Evolutionary conservation across 306 rosid species (phyloP).

Genomic region (Ammopiptanthus mongolicus): DNA sequence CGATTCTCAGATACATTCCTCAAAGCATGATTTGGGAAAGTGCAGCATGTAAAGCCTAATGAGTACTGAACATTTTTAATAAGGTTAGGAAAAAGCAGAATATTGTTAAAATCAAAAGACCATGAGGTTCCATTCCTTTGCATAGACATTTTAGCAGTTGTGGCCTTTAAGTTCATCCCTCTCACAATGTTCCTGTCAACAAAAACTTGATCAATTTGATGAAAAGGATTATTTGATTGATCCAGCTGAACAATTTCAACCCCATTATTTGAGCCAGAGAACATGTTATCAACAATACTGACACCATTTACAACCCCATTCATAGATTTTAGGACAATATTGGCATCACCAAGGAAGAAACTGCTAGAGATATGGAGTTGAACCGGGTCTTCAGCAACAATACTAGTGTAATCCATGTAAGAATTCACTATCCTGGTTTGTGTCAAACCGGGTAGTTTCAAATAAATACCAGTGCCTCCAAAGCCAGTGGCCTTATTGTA

Average conservation of each 20-base stretch:
- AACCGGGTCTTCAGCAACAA: slow-evolving; percentile 88
- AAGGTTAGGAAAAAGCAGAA: slow-evolving; percentile 63
- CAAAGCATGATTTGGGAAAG: slow-evolving; percentile 53
- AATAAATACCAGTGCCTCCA: slow-evolving; percentile 79
- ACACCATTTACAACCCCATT: slow-evolving; percentile 59
- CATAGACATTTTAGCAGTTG: slow-evolving; percentile 43
- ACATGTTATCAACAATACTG: slow-evolving; percentile 82
- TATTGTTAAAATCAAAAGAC: slow-evolving; percentile 52
- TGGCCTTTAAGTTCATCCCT: slow-evolving; percentile 68
- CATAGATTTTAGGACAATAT: slow-evolving; percentile 60
- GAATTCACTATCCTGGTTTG: slow-evolving; percentile 82
- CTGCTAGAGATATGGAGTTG: slow-evolving; percentile 68
- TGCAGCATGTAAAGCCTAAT: slow-evolving; percentile 16
- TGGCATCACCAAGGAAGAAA: slow-evolving; percentile 87
- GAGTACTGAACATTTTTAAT: slow-evolving; percentile 78
- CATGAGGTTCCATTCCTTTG: slow-evolving; percentile 73
- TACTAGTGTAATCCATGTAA: slow-evolving; percentile 81
- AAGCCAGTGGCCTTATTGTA: slow-evolving; percentile 91
- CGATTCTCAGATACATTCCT: slow-evolving; percentile 58
- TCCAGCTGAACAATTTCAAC: slow-evolving; percentile 64
- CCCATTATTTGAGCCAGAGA: slow-evolving; percentile 55
- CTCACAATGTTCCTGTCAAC: slow-evolving; percentile 67
- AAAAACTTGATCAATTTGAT: slow-evolving; percentile 56
- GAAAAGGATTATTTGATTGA: slow-evolving; percentile 50
- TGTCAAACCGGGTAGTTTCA: slow-evolving; percentile 62